A percentile compares a stretch with the other conserved stretches of the same genome.
Evolutionary conservation across 2,329 filamentous ascomycete species (phyloP).

Genomic region (Pseudogymnoascus sp.): DNA sequence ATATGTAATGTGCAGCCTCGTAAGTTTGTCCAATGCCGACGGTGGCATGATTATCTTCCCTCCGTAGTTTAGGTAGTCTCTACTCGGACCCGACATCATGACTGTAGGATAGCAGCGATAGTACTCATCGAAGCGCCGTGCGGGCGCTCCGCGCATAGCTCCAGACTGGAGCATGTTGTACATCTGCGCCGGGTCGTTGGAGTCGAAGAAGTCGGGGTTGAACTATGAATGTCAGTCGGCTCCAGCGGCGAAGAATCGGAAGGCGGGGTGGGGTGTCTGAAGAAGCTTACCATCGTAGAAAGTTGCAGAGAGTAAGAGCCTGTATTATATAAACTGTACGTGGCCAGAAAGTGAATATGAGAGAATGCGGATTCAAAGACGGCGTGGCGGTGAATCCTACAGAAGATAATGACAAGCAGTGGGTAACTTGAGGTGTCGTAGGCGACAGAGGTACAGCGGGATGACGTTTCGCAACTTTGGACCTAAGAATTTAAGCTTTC

Average conservation of each 20-base stretch:
- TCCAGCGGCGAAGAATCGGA: neutral
- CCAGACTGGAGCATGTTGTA: slow-evolving; percentile 24
- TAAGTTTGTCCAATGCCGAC: slow-evolving; percentile 92
- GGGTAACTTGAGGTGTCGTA: neutral
- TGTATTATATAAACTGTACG: neutral
- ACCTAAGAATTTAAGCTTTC: neutral
- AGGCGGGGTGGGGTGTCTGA: neutral
- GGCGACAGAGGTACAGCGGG: slow-evolving; percentile 1
- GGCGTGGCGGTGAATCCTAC: neutral
- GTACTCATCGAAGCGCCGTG: slow-evolving; percentile 92
- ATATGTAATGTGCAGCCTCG: slow-evolving; percentile 90
- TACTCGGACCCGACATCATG: slow-evolving; percentile 86
- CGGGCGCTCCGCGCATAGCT: slow-evolving; percentile 25
- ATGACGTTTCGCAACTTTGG: slow-evolving; percentile 2
- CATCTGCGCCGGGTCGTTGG: slow-evolving; percentile 24
- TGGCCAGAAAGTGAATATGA: neutral
- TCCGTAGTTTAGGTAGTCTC: slow-evolving; percentile 86
- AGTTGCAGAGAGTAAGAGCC: neutral
- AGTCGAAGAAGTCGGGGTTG: slow-evolving; percentile 21
- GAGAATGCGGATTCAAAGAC: neutral
- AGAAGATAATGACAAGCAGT: neutral
- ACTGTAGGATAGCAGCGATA: slow-evolving; percentile 93
- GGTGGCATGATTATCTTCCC: slow-evolving; percentile 98
- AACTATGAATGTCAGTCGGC: slow-evolving; percentile 18
- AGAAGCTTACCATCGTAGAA: neutral